These are phyloP conservation scores for Lithospermum erythrorhizon DNA, from an alignment of 257 asterid genomes.

Conservation along the genomic window DNA sequence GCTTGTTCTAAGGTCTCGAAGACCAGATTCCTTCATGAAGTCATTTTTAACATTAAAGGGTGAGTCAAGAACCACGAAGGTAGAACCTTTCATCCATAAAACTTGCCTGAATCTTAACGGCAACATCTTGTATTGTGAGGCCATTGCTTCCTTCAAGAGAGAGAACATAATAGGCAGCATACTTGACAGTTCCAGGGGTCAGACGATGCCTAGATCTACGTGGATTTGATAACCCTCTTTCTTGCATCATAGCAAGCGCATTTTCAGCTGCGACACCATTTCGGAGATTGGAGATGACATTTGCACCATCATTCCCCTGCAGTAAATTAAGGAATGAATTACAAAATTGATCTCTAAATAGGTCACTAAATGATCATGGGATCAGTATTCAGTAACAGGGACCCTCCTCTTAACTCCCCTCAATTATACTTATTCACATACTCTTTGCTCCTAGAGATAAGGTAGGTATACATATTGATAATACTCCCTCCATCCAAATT, in stretches of 20 bases:
- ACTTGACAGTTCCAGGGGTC: conserved; percentile 97
- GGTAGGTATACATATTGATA: too few species aligned
- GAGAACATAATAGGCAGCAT: conserved; percentile 82
- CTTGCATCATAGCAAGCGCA: conserved; percentile 79
- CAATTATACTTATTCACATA: background rate
- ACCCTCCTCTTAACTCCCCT: too few species aligned
- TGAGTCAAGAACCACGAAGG: conserved; percentile 4
- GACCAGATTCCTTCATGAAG: conserved; percentile 66
- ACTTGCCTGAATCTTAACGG: conserved; percentile 85
- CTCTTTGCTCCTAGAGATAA: background rate
- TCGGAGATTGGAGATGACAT: conserved; percentile 57
- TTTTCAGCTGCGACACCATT: conserved; percentile 84
- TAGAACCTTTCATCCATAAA: background rate
- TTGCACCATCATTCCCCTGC: conserved; percentile 54
- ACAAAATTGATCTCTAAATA: background rate
- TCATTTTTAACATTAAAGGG: conserved; percentile 3
- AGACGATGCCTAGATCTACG: conserved; percentile 80
- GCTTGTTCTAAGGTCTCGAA: conserved; percentile 86
- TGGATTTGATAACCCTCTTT: conserved; percentile 64
- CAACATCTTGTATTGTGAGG: conserved; percentile 66
- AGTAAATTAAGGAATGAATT: conserved; percentile 12
- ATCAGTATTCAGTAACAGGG: background rate
- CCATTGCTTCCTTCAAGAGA: conserved; percentile 83
- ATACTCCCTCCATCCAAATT: too few species aligned
- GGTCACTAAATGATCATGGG: too few species aligned